Conservation (phyloP, 805 yeast species). For the Kodamaea kakaduensis region DNA sequence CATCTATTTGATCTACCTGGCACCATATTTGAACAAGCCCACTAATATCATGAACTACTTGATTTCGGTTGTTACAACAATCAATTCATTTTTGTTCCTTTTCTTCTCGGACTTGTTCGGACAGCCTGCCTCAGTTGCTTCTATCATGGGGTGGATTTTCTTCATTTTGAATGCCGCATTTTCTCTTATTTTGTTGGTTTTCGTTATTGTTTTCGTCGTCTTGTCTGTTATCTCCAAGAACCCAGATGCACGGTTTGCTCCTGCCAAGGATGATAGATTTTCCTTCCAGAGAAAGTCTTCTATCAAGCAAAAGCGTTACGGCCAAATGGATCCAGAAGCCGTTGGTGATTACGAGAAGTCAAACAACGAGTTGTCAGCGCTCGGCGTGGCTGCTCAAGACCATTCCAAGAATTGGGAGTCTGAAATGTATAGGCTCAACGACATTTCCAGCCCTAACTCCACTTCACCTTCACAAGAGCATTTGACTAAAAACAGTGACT, state of each 20-base stretch:
- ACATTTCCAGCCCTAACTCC: slow-evolving; percentile 12
- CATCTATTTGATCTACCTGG: slow-evolving; percentile 53
- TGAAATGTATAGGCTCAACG: slow-evolving; percentile 52
- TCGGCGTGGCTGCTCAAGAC: slow-evolving; percentile 80
- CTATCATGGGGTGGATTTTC: slow-evolving; percentile 90
- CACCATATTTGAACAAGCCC: slow-evolving; percentile 78
- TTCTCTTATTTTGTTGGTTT: slow-evolving; percentile 65
- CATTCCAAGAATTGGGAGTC: slow-evolving; percentile 73
- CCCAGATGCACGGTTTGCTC: slow-evolving; percentile 85
- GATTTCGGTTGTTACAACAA: slow-evolving; percentile 64
- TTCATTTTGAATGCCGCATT: slow-evolving; percentile 88
- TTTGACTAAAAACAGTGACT: slow-evolving; percentile 12
- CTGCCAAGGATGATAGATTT: slow-evolving; percentile 88
- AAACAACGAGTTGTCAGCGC: slow-evolving; percentile 40
- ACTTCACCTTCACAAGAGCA: slow-evolving; percentile 1
- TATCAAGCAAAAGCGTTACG: slow-evolving; percentile 16
- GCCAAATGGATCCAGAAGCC: not conserved
- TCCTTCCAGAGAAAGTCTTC: slow-evolving; percentile 63
- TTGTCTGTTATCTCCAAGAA: slow-evolving; percentile 69
- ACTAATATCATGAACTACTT: slow-evolving; percentile 74
- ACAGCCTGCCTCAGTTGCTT: slow-evolving; percentile 72
- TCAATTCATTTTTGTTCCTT: slow-evolving; percentile 80
- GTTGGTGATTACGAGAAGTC: slow-evolving; percentile 9
- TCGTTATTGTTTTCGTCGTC: slow-evolving; percentile 64
- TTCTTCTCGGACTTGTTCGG: slow-evolving; percentile 83